Evolutionary conservation across 345 rosid genomes (phyloP).

Genomic region (Luvunga scandens): DNA sequence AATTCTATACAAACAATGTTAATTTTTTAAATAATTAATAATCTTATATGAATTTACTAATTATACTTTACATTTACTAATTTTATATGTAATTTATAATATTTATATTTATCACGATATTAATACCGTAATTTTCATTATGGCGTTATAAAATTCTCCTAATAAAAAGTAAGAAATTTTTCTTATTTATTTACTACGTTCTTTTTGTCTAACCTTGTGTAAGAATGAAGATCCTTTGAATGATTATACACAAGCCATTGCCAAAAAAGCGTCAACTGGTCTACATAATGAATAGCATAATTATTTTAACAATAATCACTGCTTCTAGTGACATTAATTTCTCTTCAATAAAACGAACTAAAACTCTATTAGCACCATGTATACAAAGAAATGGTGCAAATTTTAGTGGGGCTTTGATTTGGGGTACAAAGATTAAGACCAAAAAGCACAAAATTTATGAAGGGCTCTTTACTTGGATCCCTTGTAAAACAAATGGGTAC

Average conservation of each 20-base stretch:
- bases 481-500: constrained; percentile 8
- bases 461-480: constrained; percentile 10
- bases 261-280: not conserved
- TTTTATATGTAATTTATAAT: no score
- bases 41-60: no score
- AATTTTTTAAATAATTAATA: no score
- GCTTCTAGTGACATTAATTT: not conserved
- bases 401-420: not conserved
- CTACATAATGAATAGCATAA: not conserved
- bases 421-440: constrained; percentile 2
- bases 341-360: constrained; percentile 5
- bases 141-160: no score
- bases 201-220: no score
- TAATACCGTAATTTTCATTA: no score
- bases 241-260: not conserved
- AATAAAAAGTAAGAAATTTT: no score
- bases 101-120: no score
- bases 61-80: no score
- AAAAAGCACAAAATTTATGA: constrained; percentile 13
- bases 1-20: no score
- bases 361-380: constrained; percentile 8
- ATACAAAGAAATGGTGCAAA: constrained; percentile 21
- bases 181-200: no score
- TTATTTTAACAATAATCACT: not conserved
- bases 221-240: not conserved